Evolutionary conservation across 2,329 filamentous ascomycete species (phyloP).

Genomic region (Colletotrichum gigasporum): DNA sequence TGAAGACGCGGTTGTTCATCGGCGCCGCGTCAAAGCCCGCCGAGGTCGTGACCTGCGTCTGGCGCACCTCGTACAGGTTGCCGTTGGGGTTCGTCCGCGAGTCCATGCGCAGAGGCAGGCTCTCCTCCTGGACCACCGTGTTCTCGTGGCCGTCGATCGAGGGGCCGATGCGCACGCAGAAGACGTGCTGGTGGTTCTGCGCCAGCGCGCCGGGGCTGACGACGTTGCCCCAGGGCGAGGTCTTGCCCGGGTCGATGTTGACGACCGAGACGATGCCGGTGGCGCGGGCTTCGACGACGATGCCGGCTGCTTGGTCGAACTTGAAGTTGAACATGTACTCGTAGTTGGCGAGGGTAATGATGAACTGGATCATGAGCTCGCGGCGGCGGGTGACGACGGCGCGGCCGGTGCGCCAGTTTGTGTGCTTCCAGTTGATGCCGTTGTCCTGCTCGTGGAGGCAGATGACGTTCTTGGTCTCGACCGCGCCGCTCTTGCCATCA

Average conservation of each 20-base stretch:
- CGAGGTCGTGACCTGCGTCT: conserved; percentile 53
- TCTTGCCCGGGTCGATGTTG: conserved; percentile 57
- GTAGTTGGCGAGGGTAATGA: conserved; percentile 68
- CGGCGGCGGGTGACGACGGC: conserved; percentile 61
- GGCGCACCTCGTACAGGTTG: conserved; percentile 51
- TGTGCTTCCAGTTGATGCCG: conserved; percentile 44
- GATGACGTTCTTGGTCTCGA: conserved; percentile 53
- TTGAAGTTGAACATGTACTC: conserved; percentile 52
- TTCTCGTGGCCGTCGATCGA: conserved; percentile 64
- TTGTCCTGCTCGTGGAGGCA: conserved; percentile 33
- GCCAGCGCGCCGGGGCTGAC: conserved; percentile 63
- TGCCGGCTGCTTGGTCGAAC: conserved; percentile 59
- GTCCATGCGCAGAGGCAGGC: conserved; percentile 59
- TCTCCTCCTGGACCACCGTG: conserved; percentile 64
- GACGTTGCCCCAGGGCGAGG: conserved; percentile 56
- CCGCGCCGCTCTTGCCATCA: conserved; percentile 38
- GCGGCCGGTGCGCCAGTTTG: conserved; percentile 62
- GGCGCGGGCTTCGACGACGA: conserved; percentile 32
- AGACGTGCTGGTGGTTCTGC: conserved; percentile 68
- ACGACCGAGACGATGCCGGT: conserved; percentile 55
- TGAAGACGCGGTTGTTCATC: conserved; percentile 44
- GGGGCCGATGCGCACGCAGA: conserved; percentile 62
- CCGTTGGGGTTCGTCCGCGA: conserved; percentile 58
- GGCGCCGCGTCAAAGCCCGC: conserved; percentile 53
- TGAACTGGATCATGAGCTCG: conserved; percentile 64